Evolutionary conservation across 768 basidiomycete genomes (phyloP), one percentile per base, ranked within the genome.

Genomic region (Phanerochaete sordida): DNA sequence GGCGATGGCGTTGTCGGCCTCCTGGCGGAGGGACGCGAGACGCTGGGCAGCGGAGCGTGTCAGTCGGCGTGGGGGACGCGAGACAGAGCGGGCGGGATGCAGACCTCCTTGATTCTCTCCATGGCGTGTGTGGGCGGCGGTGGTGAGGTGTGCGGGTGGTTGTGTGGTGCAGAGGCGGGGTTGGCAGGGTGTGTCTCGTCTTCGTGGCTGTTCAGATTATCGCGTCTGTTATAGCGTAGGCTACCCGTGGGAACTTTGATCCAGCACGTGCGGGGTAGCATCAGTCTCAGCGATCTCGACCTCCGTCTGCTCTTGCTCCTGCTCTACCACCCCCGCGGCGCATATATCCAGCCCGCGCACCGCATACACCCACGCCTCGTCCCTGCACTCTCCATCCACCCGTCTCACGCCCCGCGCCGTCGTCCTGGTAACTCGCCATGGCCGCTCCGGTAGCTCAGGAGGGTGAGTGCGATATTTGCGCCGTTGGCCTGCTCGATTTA

Each of bases 1-100:
- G 26, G 75, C 72, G 58, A 90, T 76, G 44, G 93, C 89, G 53
- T 69, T 70, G 73, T 99, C 97, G 56, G 93, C 94, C 79, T 98
- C 95, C 37, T 72, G 70, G 63, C 94, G 93, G 66, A 98, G 85
- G 46, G 76, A 63, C 70, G 74, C 81, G 77, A 98, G 78, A 88
- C 86, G 91, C 91, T 92, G 63, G 27, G 19, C 35, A 43, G n/a
- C 23, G 8, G 24, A 23, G 23, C 35, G 31, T 52, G 33, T 39
- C n/a, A 33, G 15, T 39, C 13, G 35, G 39, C n/a, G n/a, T n/a
- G n/a, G 39, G 19, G 39, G 4, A 19, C 11, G 19, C 19, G 19
- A 4, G 11, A 12, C 21, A 23, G n/a, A 5, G 24, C 23, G 6
- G n/a, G 27, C 26, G 35, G 27, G 23, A 37, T 2, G 31, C 65